Base-by-base conservation (phyloP, 2,329 filamentous ascomycete genomes). In the Graphium sp. region DNA sequence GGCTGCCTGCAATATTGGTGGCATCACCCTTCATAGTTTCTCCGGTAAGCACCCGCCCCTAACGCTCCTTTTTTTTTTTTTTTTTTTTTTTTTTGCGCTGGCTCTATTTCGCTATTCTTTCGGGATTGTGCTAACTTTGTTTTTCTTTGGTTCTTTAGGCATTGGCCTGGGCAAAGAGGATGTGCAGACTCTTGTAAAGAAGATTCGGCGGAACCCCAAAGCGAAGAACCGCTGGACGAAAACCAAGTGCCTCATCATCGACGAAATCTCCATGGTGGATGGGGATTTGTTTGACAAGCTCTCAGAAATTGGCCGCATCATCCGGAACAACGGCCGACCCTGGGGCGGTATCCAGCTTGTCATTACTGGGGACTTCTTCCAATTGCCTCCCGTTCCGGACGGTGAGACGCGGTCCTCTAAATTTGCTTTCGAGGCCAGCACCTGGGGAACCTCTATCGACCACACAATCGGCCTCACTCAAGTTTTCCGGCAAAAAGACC, bases 211-310 rank as follows among this genome's bases (percentile, higher is more conserved):
- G 33, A 94, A 95, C 39, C 63, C 68, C 12, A 95, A 94, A 47
- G 83, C 84, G 14, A 87, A 80, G 46, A 77, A 73, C 37, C 70
- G 87, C 22, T 98, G 91, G 91, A 55, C 91, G 38, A 71, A 74
- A 32, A 92, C 84, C 1, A 92, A 85, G 44, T 72, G 83, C 9
- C 65, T 98, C 15, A 66, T 98, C 39, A 70, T 98, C 41, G 89
- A 98, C 50, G 89, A 98, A 48, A 75, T 98, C 4, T 95, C 89
- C 9, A 98, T 98, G 91, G 85, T 98, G 5, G 89, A 98, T 42
- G 89, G 83, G 2, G 85, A 94, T 19, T 62, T 98, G 0, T 98
- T 95, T 39, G 89, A 98, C 56, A 98, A 98, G 50, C 65, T 98
- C 12, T 84, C 91, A 35, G 70, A 79, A 35, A 79, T 98, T 39